phyloP scores from a whole-genome alignment of 805 yeast species.

The Wickerhamomyces tratensis region DNA sequence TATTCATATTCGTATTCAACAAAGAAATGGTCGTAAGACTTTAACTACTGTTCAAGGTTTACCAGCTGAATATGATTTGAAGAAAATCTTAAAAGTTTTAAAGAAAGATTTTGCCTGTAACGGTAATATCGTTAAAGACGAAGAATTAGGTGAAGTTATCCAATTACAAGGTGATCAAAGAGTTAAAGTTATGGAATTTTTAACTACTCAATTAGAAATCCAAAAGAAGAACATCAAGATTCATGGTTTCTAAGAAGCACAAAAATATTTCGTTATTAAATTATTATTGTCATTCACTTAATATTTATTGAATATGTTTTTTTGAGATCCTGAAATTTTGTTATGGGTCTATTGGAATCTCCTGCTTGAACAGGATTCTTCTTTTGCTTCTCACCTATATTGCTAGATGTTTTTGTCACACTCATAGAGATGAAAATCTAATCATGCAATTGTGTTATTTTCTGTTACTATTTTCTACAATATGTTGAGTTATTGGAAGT shows the following conservation, averaged over 20 bases:
- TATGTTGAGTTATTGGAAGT: too few relatives aligned
- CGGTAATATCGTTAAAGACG: conserved; percentile 96
- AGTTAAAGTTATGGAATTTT: conserved; percentile 88
- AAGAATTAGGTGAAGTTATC: conserved; percentile 91
- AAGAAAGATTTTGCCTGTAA: conserved; percentile 98
- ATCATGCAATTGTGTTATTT: too few relatives aligned
- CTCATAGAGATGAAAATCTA: too few relatives aligned
- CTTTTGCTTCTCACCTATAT: too few relatives aligned
- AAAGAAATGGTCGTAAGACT: conserved; percentile 98
- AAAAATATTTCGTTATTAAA: too few relatives aligned
- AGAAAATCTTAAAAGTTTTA: conserved; percentile 85
- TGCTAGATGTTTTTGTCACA: too few relatives aligned
- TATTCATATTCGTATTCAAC: conserved; percentile 98
- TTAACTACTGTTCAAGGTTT: conserved; percentile 97
- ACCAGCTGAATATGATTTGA: conserved; percentile 89
- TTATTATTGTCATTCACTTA: too few relatives aligned
- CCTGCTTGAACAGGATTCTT: too few relatives aligned
- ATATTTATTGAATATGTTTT: too few relatives aligned
- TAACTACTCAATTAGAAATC: conserved; percentile 75
- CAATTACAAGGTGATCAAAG: conserved; percentile 99
- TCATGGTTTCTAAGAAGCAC: conserved; percentile 74
- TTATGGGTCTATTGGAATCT: too few relatives aligned
- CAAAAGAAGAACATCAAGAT: conserved; percentile 96
- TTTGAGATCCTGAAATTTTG: too few relatives aligned
- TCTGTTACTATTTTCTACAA: too few relatives aligned